A percentile compares a stretch with the other conserved stretches of the same genome.
These are phyloP conservation scores for Clavaria fumosa DNA, from an alignment of 768 basidiomycete species.

Conservation along the genomic window DNA sequence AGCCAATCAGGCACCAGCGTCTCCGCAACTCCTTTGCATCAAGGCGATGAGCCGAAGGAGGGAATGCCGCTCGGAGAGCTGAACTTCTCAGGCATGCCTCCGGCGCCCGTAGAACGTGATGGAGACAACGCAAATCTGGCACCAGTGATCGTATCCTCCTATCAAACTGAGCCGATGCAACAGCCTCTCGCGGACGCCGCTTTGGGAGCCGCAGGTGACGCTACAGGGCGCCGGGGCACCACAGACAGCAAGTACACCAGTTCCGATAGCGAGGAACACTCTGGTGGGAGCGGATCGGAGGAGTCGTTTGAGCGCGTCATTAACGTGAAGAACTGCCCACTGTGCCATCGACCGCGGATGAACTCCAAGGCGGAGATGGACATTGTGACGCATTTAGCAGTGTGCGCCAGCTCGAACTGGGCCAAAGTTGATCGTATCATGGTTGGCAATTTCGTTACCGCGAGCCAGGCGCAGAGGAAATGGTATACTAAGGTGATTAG, in stretches of 20 bases:
- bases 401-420: constrained; percentile 93
- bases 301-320: constrained; percentile 69
- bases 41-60: constrained; percentile 25
- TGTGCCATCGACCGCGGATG: constrained; percentile 81
- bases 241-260: constrained; percentile 3
- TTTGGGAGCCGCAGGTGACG: constrained; percentile 10
- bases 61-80: constrained; percentile 36
- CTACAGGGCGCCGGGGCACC: background rate
- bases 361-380: constrained; percentile 83
- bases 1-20: constrained; percentile 31
- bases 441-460: constrained; percentile 89
- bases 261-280: constrained; percentile 15
- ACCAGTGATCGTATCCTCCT: constrained; percentile 10
- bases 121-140: constrained; percentile 8
- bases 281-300: constrained; percentile 10
- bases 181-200: constrained; percentile 24
- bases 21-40: constrained; percentile 36
- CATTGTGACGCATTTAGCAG: constrained; percentile 92
- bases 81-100: constrained; percentile 55
- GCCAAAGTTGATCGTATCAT: constrained; percentile 75
- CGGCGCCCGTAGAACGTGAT: constrained; percentile 18
- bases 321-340: constrained; percentile 86
- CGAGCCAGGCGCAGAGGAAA: constrained; percentile 90
- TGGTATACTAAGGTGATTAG: constrained; percentile 87
- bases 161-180: constrained; percentile 32